Evolutionary conservation across 2,329 filamentous ascomycete species (phyloP).

Genomic region (Teratosphaeria gauchensis): DNA sequence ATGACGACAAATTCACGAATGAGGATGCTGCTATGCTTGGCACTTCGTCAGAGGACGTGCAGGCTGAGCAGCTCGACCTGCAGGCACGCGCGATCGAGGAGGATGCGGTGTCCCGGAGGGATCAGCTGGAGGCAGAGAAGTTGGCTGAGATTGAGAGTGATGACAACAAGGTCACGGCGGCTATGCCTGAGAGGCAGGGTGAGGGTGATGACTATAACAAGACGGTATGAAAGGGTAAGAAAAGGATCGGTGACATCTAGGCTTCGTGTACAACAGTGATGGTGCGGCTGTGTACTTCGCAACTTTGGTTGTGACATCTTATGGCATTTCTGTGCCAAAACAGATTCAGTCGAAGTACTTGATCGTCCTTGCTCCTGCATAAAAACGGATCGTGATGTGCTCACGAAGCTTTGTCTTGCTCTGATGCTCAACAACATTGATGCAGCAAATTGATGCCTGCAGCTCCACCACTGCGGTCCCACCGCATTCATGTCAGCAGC

Average conservation of each 20-base stretch:
- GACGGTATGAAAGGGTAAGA: constrained; percentile 30
- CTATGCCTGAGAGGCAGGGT: constrained; percentile 34
- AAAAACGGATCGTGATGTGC: no score
- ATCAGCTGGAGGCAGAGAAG: constrained; percentile 29
- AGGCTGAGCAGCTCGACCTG: constrained; percentile 11
- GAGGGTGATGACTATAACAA: constrained; percentile 39
- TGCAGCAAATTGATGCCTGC: no score
- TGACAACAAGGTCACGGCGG: constrained; percentile 29
- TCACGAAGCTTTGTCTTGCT: no score
- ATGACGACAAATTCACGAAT: constrained; percentile 7
- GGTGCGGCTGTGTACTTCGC: not conserved
- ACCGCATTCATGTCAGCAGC: no score
- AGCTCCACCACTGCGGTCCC: no score
- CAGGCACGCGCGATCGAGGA: constrained; percentile 23
- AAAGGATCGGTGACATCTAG: not conserved
- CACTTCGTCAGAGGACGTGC: constrained; percentile 1
- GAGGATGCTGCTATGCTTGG: constrained; percentile 5
- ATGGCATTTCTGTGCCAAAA: no score
- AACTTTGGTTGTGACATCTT: not conserved
- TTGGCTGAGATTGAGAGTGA: constrained; percentile 30
- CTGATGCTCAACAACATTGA: no score
- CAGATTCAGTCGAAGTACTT: no score
- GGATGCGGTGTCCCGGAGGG: constrained; percentile 31
- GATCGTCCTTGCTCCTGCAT: no score
- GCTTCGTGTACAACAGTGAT: not conserved